Conservation (phyloP, 768 basidiomycete species). For the Termitomyces sp. region DNA sequence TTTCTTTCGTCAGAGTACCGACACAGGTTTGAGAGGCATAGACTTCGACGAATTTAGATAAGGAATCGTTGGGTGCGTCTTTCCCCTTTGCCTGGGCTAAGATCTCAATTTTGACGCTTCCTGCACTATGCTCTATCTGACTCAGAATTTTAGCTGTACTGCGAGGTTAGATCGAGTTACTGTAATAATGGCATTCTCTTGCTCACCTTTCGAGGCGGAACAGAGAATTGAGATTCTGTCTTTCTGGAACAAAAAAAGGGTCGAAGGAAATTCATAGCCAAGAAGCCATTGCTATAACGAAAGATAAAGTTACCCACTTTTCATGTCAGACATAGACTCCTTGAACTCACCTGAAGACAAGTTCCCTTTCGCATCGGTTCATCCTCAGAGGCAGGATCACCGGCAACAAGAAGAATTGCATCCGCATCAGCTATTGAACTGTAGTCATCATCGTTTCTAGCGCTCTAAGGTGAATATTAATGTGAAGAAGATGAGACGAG, state of each 20-base stretch:
- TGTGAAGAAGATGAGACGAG: constrained; percentile 14
- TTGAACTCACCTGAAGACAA: constrained; percentile 74
- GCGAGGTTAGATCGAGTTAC: constrained; percentile 7
- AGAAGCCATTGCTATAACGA: constrained; percentile 84
- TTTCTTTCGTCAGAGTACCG: constrained; percentile 80
- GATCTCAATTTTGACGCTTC: constrained; percentile 68
- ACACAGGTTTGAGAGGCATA: constrained; percentile 65
- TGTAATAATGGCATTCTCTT: neutral
- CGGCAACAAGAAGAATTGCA: constrained; percentile 68
- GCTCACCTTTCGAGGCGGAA: constrained; percentile 81
- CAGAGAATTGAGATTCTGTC: constrained; percentile 77
- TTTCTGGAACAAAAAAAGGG: constrained; percentile 80
- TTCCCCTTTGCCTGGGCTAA: constrained; percentile 77
- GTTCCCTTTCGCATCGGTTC: constrained; percentile 89
- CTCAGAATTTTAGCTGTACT: constrained; percentile 77
- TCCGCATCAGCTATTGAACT: constrained; percentile 65
- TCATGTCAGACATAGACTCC: neutral
- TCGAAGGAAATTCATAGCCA: constrained; percentile 97
- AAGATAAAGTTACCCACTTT: constrained; percentile 16
- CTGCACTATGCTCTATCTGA: constrained; percentile 62
- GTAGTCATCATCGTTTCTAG: constrained; percentile 68
- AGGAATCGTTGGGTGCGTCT: constrained; percentile 69
- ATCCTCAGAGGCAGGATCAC: constrained; percentile 81
- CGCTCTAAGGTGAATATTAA: constrained; percentile 41
- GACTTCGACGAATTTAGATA: constrained; percentile 62